These are phyloP conservation scores for Vigna unguiculata DNA, from an alignment of 306 rosid species.

Conservation along the genomic window DNA sequence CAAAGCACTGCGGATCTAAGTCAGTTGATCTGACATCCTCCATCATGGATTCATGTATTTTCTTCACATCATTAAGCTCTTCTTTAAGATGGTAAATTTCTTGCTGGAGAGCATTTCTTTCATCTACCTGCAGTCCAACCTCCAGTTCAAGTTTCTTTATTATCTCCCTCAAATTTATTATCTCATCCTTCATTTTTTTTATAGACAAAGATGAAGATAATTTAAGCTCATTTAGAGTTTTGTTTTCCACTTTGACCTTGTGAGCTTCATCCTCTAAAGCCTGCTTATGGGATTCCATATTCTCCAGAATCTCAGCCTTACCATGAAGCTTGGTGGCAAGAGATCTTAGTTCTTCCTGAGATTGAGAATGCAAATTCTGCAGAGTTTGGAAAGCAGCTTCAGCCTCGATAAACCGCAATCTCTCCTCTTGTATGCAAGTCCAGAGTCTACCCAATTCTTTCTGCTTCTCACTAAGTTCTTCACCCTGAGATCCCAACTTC, in stretches of 20 bases:
- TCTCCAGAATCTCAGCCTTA: slow-evolving; percentile 60
- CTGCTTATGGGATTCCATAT: slow-evolving; percentile 63
- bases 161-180: slow-evolving; percentile 71
- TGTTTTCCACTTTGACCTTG: slow-evolving; percentile 71
- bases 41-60: slow-evolving; percentile 60
- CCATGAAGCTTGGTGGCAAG: slow-evolving; percentile 68
- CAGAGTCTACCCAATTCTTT: slow-evolving; percentile 88
- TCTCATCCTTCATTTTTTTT: slow-evolving; percentile 72
- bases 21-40: slow-evolving; percentile 79
- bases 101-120: slow-evolving; percentile 91
- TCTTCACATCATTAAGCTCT: slow-evolving; percentile 65
- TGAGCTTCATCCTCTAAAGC: slow-evolving; percentile 70
- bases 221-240: slow-evolving; percentile 63
- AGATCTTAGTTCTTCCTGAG: slow-evolving; percentile 90
- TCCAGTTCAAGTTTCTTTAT: slow-evolving; percentile 76
- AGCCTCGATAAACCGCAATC: slow-evolving; percentile 76
- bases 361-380: slow-evolving; percentile 86
- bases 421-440: slow-evolving; percentile 85
- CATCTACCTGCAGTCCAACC: slow-evolving; percentile 69
- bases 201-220: slow-evolving; percentile 73
- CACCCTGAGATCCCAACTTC: slow-evolving; percentile 80
- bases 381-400: slow-evolving; percentile 95
- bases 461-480: slow-evolving; percentile 86
- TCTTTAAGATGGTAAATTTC: slow-evolving; percentile 87
- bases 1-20: slow-evolving; percentile 64